A percentile compares a stretch with the other conserved stretches of the same genome.
phyloP scores from a whole-genome alignment of 2,329 filamentous ascomycete species.

The Talaromyces sp. region DNA sequence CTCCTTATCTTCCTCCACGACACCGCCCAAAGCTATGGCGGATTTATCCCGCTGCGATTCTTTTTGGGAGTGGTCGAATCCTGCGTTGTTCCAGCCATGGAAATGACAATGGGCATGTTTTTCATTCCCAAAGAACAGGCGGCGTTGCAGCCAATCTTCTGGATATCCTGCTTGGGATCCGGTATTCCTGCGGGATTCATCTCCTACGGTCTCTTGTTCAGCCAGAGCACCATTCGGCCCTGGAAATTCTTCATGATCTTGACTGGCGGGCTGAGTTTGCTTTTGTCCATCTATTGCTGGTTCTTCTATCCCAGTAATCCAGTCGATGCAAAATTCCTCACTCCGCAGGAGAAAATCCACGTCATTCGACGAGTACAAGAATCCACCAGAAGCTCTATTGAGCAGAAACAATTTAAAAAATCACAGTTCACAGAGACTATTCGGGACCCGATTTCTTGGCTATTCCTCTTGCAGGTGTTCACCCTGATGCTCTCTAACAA shows the following conservation, averaged over 20 bases:
- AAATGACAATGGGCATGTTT: constrained; percentile 38
- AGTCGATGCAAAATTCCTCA: constrained; percentile 12
- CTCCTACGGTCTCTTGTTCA: constrained; percentile 36
- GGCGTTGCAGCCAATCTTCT: constrained; percentile 48
- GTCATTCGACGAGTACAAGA: constrained; percentile 13
- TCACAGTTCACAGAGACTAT: constrained; percentile 13
- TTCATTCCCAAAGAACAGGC: constrained; percentile 42
- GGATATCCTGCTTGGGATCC: constrained; percentile 26
- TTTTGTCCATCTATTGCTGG: constrained; percentile 19
- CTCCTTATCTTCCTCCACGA: constrained; percentile 35
- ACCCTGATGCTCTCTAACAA: constrained; percentile 30
- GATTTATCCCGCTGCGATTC: constrained; percentile 31
- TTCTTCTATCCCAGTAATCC: constrained; percentile 16
- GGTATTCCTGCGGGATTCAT: constrained; percentile 34
- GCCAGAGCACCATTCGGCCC: constrained; percentile 13
- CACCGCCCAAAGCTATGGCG: constrained; percentile 26
- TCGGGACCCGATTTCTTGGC: constrained; percentile 23
- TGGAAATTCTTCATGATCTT: constrained; percentile 39
- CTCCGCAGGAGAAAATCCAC: constrained; percentile 12
- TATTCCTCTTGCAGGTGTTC: constrained; percentile 20
- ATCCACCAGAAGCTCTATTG: constrained; percentile 14
- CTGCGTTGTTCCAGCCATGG: constrained; percentile 35
- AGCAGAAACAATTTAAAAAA: constrained; percentile 16
- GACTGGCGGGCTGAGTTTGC: constrained; percentile 29
- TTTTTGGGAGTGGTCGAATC: constrained; percentile 32